A percentile compares a stretch with the other conserved stretches of the same genome.
Conservation (phyloP, 805 yeast species). For the Metschnikowia peoriensis region DNA sequence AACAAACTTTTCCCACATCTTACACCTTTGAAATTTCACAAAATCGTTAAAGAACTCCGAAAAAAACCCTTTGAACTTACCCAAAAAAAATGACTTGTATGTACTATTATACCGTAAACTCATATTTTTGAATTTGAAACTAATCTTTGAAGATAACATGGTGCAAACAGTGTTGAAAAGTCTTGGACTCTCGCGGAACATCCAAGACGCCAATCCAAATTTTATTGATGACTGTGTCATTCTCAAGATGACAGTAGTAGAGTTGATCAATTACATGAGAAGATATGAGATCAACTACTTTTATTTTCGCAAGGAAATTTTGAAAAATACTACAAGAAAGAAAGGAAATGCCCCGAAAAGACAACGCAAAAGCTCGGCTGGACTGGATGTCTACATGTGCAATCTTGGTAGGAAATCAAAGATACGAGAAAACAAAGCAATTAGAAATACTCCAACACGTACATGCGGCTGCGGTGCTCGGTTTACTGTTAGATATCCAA, state of each 20-base stretch:
- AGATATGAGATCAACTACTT: neutral
- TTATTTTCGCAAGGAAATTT: neutral
- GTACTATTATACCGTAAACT: neutral
- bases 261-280: neutral
- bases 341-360: neutral
- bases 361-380: neutral
- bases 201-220: neutral
- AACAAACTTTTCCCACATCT: neutral
- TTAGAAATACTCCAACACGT: neutral
- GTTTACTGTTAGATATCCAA: neutral
- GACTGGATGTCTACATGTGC: neutral
- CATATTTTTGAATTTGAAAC: neutral
- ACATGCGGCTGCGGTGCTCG: neutral
- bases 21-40: neutral
- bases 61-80: too few relatives aligned
- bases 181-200: neutral
- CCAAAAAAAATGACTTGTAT: neutral
- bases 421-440: too few relatives aligned
- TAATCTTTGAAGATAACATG: neutral
- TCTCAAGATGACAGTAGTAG: neutral
- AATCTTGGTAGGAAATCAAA: neutral
- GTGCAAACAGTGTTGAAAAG: neutral
- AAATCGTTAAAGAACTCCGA: neutral
- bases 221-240: neutral
- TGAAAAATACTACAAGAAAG: neutral